Percentiles rank a stretch among this genome's conserved stretches.
These are phyloP conservation scores for Pyrenochaeta sp. DNA, from an alignment of 2,329 filamentous ascomycete species.

Conservation along the genomic window DNA sequence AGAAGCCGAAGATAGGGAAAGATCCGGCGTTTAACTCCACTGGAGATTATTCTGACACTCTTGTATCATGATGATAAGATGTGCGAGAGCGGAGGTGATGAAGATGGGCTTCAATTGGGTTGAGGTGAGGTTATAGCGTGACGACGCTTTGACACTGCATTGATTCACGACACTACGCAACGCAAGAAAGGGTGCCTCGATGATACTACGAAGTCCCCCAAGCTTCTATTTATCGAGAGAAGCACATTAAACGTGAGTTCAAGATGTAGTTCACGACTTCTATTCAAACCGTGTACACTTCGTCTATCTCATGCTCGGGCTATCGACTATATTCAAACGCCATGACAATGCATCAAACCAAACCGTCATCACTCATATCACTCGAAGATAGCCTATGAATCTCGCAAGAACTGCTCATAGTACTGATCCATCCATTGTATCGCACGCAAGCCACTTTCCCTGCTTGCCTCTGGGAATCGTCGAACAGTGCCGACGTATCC, in stretches of 20 bases:
- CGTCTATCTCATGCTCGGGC: not conserved
- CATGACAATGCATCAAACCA: not conserved
- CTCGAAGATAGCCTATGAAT: constrained; percentile 21
- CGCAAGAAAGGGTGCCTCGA: too few relatives aligned
- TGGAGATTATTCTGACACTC: not conserved
- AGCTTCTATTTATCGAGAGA: not conserved
- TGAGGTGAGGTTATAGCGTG: too few relatives aligned
- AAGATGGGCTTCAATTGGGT: not conserved
- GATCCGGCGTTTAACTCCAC: not conserved
- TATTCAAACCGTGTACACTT: not conserved
- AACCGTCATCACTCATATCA: not conserved
- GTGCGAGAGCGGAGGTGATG: not conserved
- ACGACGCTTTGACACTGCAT: too few relatives aligned
- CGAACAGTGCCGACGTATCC: constrained; percentile 75
- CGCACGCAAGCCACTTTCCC: constrained; percentile 45
- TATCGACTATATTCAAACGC: not conserved
- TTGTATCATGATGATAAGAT: not conserved
- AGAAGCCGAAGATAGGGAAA: constrained; percentile 7
- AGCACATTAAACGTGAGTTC: not conserved
- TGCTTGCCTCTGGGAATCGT: constrained; percentile 45
- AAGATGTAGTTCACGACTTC: not conserved
- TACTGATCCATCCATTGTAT: constrained; percentile 61
- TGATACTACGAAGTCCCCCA: not conserved
- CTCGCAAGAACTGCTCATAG: constrained; percentile 58
- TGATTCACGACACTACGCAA: too few relatives aligned